Conservation (phyloP, 305 asterid species). For the Rubia occidens region DNA sequence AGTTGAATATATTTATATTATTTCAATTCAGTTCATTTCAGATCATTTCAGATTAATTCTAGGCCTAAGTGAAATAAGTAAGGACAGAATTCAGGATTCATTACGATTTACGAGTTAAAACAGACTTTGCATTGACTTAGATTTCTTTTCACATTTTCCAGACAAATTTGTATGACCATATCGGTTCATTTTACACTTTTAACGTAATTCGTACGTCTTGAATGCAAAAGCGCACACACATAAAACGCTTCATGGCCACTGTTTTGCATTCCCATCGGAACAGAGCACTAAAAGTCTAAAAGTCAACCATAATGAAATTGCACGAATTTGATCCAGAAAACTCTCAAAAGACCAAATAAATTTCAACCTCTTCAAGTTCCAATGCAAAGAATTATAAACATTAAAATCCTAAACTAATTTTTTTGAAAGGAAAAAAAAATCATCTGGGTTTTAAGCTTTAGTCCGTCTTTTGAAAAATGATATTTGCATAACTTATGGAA, state of each 20-base stretch:
- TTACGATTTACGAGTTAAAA: too few species aligned
- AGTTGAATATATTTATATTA: too few species aligned
- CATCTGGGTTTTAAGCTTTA: too few species aligned
- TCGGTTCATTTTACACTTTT: neutral
- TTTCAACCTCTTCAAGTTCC: slow-evolving; percentile 7
- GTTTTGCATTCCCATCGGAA: neutral
- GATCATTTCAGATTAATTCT: too few species aligned
- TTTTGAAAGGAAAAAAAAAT: too few species aligned
- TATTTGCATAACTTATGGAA: too few species aligned
- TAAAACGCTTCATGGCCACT: neutral
- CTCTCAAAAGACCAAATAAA: neutral
- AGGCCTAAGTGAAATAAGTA: too few species aligned
- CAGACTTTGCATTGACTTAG: too few species aligned
- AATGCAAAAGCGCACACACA: neutral
- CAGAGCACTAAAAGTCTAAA: neutral
- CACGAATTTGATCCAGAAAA: slow-evolving; percentile 7
- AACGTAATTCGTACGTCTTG: neutral
- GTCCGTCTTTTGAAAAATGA: too few species aligned
- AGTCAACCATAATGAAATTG: neutral
- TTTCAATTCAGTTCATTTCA: too few species aligned
- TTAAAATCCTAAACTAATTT: neutral
- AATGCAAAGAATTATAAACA: neutral
- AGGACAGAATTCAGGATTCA: too few species aligned
- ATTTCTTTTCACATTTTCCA: too few species aligned
- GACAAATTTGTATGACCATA: neutral